Percentiles rank a stretch among this genome's conserved stretches.
These are phyloP conservation scores for Geranomyces variabilis DNA, from an alignment of 192 early-diverging fungal genomes.

Conservation along the genomic window DNA sequence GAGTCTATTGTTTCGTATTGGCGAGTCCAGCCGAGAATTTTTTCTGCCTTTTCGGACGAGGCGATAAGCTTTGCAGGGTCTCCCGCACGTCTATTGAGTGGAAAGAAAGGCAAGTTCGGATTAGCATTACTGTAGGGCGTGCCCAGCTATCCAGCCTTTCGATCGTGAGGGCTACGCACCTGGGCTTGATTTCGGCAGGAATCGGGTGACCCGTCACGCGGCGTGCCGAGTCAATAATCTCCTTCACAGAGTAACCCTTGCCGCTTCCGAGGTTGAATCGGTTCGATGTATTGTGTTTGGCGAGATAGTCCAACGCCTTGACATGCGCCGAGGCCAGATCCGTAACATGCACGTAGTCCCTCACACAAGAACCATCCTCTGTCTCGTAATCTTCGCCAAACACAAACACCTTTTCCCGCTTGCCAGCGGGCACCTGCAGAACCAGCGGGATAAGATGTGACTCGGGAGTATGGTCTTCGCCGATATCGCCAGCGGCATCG, in stretches of 20 bases:
- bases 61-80: conserved; percentile 60
- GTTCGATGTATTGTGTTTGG: conserved; percentile 59
- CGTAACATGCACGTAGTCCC: conserved; percentile 96
- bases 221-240: conserved; percentile 85
- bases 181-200: conserved; percentile 65
- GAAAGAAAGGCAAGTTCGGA: neutral
- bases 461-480: conserved; percentile 86
- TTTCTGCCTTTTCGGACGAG: conserved; percentile 54
- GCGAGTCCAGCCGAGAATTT: conserved; percentile 54
- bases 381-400: conserved; percentile 94
- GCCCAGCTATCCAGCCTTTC: neutral
- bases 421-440: conserved; percentile 79
- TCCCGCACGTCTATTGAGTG: conserved; percentile 44
- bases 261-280: conserved; percentile 93
- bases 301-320: conserved; percentile 71
- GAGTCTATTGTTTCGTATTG: conserved; percentile 50
- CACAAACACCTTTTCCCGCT: conserved; percentile 79
- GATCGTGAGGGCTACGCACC: conserved; percentile 25
- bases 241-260: conserved; percentile 87
- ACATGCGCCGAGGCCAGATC: conserved; percentile 89
- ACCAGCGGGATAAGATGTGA: conserved; percentile 92
- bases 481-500: conserved; percentile 85
- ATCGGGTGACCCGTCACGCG: conserved; percentile 80
- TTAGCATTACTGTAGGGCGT: neutral
- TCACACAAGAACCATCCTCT: conserved; percentile 86